Evolutionary conservation across 352 stramenopile species (phyloP), one percentile per base, ranked within the genome.

Genomic region (Pythium guiyangense): DNA sequence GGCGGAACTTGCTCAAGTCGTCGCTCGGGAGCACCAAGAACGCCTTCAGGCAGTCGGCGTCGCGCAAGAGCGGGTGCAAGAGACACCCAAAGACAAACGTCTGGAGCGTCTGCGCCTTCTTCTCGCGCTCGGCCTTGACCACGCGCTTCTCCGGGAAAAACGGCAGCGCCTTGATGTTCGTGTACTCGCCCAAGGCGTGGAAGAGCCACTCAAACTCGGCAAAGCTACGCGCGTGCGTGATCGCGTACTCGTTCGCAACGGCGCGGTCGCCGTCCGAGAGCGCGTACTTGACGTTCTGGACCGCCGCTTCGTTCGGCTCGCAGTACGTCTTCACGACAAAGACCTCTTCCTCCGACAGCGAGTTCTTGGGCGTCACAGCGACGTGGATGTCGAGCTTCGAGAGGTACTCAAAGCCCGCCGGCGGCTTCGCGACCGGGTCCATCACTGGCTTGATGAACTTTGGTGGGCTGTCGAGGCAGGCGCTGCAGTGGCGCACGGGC

Each of bases 171-270:
- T 94, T 94, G 27, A 77, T 64, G 68, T 92, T 94, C 20, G 81
- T 86, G 59, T 77, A 77, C 31, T 90, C 80, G 15, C 84, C 80
- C n/a, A 91, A 64, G 25, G 84, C 84, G 2, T 72, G 64, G 54
- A 88, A 84, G 18, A 94, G 68, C 82, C 84, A 92, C 64, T 94
- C 82, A 42, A 92, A 92, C 66, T 94, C 84, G n/a, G 71, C 63
- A 40, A 91, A 78, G 45, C 66, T 80, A 59, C 84, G 84, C 60
- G 74, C 71, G 55, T 84, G 70, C 46, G 63, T 70, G 54, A 94
- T 90, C 39, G 73, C 64, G 64, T 94, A 94, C 69, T 94, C 84
- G 66, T 92, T 88, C 3, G 84, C 86, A 8, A 92, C 73, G 2
- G 77, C 61, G 39, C 77, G 81, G 65, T 90, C 78, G 0, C 62